Conservation (phyloP, 2,329 filamentous ascomycete species). For the Scolecobasidium constrictum region DNA sequence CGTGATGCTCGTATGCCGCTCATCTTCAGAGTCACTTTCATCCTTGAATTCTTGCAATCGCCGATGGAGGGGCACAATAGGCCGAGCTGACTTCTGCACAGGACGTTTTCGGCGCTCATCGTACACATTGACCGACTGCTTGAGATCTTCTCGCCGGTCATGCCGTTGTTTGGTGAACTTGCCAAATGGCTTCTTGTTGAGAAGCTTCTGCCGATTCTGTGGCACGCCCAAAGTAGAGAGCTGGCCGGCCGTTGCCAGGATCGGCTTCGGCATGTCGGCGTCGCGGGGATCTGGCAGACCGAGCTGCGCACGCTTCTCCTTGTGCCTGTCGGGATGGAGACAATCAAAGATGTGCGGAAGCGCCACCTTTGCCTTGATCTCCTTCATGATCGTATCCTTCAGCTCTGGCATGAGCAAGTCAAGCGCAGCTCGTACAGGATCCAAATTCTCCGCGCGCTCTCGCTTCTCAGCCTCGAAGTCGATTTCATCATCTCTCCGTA, state of each 20-base stretch:
- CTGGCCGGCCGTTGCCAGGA: slow-evolving; percentile 31
- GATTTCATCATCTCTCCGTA: slow-evolving; percentile 62
- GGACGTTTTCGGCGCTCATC: slow-evolving; percentile 35
- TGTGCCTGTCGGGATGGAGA: slow-evolving; percentile 72
- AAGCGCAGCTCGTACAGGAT: slow-evolving; percentile 78
- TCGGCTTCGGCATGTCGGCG: slow-evolving; percentile 18
- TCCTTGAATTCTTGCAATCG: slow-evolving; percentile 63
- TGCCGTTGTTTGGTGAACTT: slow-evolving; percentile 31
- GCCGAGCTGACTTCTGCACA: slow-evolving; percentile 2
- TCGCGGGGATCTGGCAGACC: slow-evolving; percentile 58
- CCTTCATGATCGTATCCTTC: slow-evolving; percentile 74
- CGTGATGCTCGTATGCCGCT: slow-evolving; percentile 54
- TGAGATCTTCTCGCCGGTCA: slow-evolving; percentile 12
- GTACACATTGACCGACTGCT: slow-evolving; percentile 33
- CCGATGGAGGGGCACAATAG: slow-evolving; percentile 51
- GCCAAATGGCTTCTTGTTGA: slow-evolving; percentile 27
- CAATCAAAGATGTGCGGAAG: slow-evolving; percentile 70
- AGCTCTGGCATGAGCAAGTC: slow-evolving; percentile 71
- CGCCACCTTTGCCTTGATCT: slow-evolving; percentile 80
- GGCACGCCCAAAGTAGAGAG: slow-evolving; percentile 44
- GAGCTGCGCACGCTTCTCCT: slow-evolving; percentile 65
- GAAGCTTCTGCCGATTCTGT: slow-evolving; percentile 30
- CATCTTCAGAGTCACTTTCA: slow-evolving; percentile 71
- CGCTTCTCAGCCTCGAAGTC: slow-evolving; percentile 87
- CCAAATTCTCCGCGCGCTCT: slow-evolving; percentile 74